Conservation (phyloP, 768 basidiomycete species). For the Clathrus columnatus region DNA sequence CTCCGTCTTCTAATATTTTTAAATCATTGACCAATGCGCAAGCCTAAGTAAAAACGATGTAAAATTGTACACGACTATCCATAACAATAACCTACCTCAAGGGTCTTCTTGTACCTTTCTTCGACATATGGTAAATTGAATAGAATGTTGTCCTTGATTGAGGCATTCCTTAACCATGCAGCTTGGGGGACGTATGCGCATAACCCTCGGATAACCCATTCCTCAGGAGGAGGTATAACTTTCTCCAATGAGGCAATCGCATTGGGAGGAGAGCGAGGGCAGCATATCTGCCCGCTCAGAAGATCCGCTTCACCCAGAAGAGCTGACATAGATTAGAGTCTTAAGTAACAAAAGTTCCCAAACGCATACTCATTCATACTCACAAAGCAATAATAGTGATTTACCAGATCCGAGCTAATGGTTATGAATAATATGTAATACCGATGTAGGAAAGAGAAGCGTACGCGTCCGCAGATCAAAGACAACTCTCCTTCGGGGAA, state of each 20-base stretch:
- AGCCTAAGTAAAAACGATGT: slow-evolving; percentile 19
- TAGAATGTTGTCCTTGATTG: slow-evolving; percentile 63
- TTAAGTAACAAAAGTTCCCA: too few species aligned
- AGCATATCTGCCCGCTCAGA: slow-evolving; percentile 68
- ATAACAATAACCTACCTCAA: slow-evolving; percentile 43
- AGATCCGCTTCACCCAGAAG: slow-evolving; percentile 86
- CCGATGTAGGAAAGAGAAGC: not conserved
- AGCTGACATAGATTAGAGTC: slow-evolving; percentile 31
- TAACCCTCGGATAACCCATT: slow-evolving; percentile 71
- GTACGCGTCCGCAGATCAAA: slow-evolving; percentile 63
- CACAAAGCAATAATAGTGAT: slow-evolving; percentile 69
- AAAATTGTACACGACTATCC: slow-evolving; percentile 18
- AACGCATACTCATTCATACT: slow-evolving; percentile 1
- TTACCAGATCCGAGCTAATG: slow-evolving; percentile 78
- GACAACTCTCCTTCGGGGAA: slow-evolving; percentile 77
- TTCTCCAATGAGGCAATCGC: slow-evolving; percentile 53
- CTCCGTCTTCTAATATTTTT: slow-evolving; percentile 78
- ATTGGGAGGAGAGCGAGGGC: slow-evolving; percentile 81
- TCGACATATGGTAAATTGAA: slow-evolving; percentile 71
- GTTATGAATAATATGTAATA: not conserved
- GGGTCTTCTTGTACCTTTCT: slow-evolving; percentile 65
- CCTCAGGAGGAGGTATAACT: slow-evolving; percentile 34
- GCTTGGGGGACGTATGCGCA: slow-evolving; percentile 76
- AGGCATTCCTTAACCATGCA: slow-evolving; percentile 26
- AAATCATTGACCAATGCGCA: slow-evolving; percentile 68